These are phyloP conservation scores for Fusarium veterinarium DNA, from an alignment of 2,329 filamentous ascomycete genomes.

Conservation along the genomic window DNA sequence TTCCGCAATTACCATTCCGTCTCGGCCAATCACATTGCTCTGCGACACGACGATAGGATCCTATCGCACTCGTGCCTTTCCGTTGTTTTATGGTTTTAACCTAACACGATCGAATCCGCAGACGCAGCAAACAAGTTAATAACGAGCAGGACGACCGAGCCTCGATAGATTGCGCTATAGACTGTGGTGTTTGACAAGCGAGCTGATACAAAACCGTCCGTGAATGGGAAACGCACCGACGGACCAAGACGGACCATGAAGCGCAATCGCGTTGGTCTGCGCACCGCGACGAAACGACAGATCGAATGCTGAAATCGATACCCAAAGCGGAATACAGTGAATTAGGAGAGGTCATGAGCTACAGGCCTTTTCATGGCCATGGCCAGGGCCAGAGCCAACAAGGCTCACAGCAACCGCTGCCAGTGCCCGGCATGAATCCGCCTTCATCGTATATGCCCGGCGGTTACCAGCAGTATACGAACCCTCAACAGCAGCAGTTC, in stretches of 20 bases:
- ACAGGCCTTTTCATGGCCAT: constrained; percentile 47
- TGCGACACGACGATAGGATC: constrained; percentile 39
- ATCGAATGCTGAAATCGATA: constrained; percentile 37
- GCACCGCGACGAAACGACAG: constrained; percentile 43
- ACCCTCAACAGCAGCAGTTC: constrained; percentile 44
- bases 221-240: constrained; percentile 19
- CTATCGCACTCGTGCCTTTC: constrained; percentile 42
- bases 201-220: constrained; percentile 1
- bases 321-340: neutral
- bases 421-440: constrained; percentile 36
- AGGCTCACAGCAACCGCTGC: constrained; percentile 43
- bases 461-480: constrained; percentile 45
- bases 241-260: constrained; percentile 39
- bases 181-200: neutral
- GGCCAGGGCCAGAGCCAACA: constrained; percentile 45
- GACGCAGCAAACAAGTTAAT: constrained; percentile 8
- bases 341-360: constrained; percentile 50
- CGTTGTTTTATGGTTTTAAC: constrained; percentile 33
- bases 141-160: neutral
- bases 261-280: constrained; percentile 45
- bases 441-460: constrained; percentile 34
- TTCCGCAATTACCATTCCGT: constrained; percentile 24
- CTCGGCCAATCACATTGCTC: constrained; percentile 37
- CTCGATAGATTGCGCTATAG: constrained; percentile 1
- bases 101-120: constrained; percentile 27